These are phyloP conservation scores for Pseudogymnoascus sp. DNA, from an alignment of 2,329 filamentous ascomycete genomes.

Conservation along the genomic window DNA sequence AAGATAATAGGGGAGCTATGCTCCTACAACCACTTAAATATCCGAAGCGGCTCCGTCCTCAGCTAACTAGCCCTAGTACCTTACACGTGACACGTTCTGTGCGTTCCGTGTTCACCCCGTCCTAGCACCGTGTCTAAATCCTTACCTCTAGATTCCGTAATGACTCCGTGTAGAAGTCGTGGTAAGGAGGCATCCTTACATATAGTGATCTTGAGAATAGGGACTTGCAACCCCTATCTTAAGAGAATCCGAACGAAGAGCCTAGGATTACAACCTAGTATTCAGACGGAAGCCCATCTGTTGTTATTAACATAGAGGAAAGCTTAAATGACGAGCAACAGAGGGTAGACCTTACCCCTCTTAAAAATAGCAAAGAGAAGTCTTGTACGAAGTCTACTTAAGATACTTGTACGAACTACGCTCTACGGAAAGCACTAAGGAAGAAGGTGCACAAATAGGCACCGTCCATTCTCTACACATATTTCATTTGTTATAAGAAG, in stretches of 20 bases:
- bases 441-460: background rate
- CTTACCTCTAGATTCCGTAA: too few relatives aligned
- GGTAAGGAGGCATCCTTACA: too few relatives aligned
- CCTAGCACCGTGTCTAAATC: too few relatives aligned
- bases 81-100: too few relatives aligned
- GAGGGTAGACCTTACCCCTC: background rate
- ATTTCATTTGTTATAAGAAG: background rate
- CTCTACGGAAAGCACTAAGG: background rate
- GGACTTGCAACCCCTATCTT: background rate
- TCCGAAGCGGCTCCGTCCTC: too few relatives aligned
- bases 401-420: background rate
- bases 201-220: background rate
- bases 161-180: too few relatives aligned
- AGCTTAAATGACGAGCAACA: background rate
- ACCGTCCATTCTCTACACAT: background rate
- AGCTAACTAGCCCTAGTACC: too few relatives aligned
- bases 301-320: background rate
- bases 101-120: too few relatives aligned
- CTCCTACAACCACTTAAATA: too few relatives aligned
- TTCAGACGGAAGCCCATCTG: background rate
- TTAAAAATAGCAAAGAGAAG: background rate
- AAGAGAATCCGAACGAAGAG: background rate
- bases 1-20: too few relatives aligned
- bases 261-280: background rate
- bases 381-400: too few relatives aligned